phyloP scores from a whole-genome alignment of 768 basidiomycete genomes.

The Russula lepida region DNA sequence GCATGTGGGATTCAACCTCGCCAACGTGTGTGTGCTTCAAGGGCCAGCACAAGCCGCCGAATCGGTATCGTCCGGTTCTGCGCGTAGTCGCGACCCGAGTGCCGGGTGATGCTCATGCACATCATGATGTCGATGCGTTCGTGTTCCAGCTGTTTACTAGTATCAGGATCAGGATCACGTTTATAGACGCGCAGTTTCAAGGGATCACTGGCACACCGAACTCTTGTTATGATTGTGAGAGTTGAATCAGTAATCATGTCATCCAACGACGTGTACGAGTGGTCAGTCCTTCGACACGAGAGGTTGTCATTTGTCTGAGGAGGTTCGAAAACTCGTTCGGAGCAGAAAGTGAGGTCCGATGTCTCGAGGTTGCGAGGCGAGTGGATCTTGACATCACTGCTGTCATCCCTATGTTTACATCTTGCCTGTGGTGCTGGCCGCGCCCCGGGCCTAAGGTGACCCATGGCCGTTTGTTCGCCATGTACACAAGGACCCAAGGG shows the following conservation, averaged over 20 bases:
- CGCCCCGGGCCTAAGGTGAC: conserved; percentile 76
- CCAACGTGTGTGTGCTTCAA: conserved; percentile 96
- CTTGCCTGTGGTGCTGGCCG: conserved; percentile 81
- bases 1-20: conserved; percentile 77
- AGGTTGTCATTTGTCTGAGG: conserved; percentile 69
- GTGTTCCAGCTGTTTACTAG: conserved; percentile 31
- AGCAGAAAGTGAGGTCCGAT: conserved; percentile 82
- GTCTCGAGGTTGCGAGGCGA: conserved; percentile 92
- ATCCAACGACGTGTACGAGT: conserved; percentile 93
- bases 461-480: conserved; percentile 94
- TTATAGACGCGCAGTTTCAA: background rate
- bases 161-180: conserved; percentile 10
- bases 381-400: conserved; percentile 97
- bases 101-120: conserved; percentile 47
- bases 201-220: conserved; percentile 80
- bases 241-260: conserved; percentile 99
- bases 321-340: conserved; percentile 89
- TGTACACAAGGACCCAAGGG: conserved; percentile 98
- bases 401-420: conserved; percentile 87
- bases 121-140: conserved; percentile 42
- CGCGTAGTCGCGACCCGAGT: conserved; percentile 47
- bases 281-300: conserved; percentile 94
- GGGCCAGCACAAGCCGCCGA: conserved; percentile 69
- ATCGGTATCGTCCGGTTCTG: conserved; percentile 40
- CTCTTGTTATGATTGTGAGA: conserved; percentile 87